A percentile compares a stretch with the other conserved stretches of the same genome.
phyloP scores from a whole-genome alignment of 176 grass and related monocot species.

The Canna indica region DNA sequence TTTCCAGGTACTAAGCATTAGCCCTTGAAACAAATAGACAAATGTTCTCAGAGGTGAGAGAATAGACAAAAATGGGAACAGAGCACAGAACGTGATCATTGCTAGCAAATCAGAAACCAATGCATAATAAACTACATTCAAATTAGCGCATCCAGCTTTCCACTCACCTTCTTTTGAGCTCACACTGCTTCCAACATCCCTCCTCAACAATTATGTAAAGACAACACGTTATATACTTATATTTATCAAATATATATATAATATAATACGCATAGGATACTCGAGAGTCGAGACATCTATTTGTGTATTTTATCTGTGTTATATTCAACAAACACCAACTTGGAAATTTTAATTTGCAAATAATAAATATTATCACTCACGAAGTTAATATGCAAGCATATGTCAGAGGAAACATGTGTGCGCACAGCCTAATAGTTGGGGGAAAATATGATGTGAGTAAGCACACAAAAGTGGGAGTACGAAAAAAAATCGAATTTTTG shows the following conservation, averaged over 20 bases:
- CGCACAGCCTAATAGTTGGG: background rate
- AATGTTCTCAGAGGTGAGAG: background rate
- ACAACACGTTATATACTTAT: no score
- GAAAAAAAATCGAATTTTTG: no score
- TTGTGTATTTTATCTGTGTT: no score
- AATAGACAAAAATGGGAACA: background rate
- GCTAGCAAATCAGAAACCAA: background rate
- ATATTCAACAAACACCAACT: no score
- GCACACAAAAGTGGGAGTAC: no score
- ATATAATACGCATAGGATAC: no score
- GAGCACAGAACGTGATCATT: background rate
- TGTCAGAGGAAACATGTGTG: no score
- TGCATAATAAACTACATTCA: background rate
- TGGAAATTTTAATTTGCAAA: no score
- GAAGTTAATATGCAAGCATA: no score
- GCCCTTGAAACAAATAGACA: background rate
- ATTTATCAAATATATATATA: background rate
- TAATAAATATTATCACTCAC: no score
- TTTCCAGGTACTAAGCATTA: constrained; percentile 2
- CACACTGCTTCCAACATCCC: background rate
- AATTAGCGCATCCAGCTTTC: background rate
- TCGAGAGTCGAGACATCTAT: no score
- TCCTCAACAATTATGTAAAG: background rate
- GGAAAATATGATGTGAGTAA: background rate
- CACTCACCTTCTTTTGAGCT: background rate